Conservation (phyloP, 2,329 filamentous ascomycete species). For the Trichoderma oligosporum region DNA sequence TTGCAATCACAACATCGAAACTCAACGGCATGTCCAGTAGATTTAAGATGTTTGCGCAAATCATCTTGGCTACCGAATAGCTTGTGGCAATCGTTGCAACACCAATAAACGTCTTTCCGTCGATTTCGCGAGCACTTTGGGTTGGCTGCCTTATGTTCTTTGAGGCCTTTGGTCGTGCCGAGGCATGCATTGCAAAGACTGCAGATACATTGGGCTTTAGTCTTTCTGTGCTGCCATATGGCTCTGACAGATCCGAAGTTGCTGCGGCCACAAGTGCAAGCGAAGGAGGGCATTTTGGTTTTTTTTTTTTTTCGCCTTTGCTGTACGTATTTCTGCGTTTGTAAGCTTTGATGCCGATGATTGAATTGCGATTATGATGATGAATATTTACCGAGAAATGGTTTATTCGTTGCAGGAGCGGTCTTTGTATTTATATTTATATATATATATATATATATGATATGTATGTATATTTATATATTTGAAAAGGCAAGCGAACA, state of each 20-base stretch:
- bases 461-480: too few relatives aligned
- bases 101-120: neutral
- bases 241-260: neutral
- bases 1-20: slow-evolving; percentile 18
- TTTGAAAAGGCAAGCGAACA: too few relatives aligned
- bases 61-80: neutral
- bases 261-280: neutral
- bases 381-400: neutral
- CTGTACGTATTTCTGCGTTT: neutral
- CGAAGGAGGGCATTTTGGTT: neutral
- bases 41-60: neutral
- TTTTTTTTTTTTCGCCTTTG: neutral
- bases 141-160: neutral
- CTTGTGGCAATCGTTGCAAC: neutral
- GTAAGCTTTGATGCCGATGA: neutral
- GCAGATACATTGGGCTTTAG: neutral
- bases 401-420: too few relatives aligned
- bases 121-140: neutral
- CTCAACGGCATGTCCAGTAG: neutral
- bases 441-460: too few relatives aligned
- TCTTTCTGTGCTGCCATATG: neutral
- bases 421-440: too few relatives aligned
- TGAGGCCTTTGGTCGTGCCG: neutral
- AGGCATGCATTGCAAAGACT: neutral
- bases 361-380: neutral